phyloP scores from a whole-genome alignment of 305 asterid species.

The Fraxinus velutina region DNA sequence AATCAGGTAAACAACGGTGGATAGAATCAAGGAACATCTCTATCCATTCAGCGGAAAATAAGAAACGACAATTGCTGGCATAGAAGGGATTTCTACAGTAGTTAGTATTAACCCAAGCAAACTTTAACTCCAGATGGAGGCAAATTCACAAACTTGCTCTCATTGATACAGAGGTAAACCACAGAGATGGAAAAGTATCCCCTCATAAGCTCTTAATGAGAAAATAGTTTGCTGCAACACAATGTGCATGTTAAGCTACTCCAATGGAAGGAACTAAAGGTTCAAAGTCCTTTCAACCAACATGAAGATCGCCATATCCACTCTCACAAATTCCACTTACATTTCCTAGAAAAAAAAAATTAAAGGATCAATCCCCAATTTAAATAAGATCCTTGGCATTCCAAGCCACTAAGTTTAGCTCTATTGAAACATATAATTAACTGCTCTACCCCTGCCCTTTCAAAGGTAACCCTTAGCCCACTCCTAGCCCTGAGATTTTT shows the following conservation, averaged over 20 bases:
- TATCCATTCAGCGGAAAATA: background rate
- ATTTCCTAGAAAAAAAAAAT: background rate
- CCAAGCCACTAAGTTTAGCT: background rate
- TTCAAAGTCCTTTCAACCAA: background rate
- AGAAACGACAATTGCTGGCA: background rate
- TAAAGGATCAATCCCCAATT: background rate
- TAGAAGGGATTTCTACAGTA: background rate
- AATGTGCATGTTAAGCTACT: background rate
- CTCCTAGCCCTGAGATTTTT: background rate
- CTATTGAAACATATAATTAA: background rate
- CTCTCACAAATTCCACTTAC: background rate
- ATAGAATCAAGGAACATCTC: background rate
- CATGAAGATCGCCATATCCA: background rate
- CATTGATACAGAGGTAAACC: background rate
- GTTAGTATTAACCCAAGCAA: background rate
- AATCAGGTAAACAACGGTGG: background rate
- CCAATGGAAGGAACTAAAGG: background rate
- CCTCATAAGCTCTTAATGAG: background rate
- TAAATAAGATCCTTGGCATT: background rate
- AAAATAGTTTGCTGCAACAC: background rate
- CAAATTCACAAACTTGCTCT: background rate
- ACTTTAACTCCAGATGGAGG: background rate
- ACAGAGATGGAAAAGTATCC: background rate
- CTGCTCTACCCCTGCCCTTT: background rate
- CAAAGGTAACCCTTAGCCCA: background rate